Evolutionary conservation across 225 moss, liverwort and hornwort species (phyloP), one percentile per base, ranked within the genome.

Genomic region (Asterella californica): DNA sequence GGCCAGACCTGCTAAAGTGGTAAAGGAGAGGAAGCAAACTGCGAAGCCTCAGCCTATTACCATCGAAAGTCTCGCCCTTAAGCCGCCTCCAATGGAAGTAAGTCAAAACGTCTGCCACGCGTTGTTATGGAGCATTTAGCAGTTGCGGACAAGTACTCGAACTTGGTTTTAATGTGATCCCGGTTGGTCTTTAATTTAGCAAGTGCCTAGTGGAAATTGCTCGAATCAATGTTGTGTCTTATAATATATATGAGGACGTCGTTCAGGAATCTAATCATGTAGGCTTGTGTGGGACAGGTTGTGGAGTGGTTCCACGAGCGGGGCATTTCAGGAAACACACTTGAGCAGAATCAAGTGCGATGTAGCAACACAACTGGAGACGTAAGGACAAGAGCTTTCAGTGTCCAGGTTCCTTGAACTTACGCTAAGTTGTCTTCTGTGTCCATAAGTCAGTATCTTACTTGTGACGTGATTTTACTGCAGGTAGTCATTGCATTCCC

Each of bases 401-500:
- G 10, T n/a, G 15, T 76, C 59, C 30, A 37, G 9, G n/a, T 34
- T 6, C 21, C 46, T 21, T 76, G 59, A 17, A 24, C 18, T 5
- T 5, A 64, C 17, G 33, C 14, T 32, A 42, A 50, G 15, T 4
- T 73, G 54, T 33, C 48, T 11, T n/a, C 2, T 54, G 5, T 74
- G 30, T 15, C 27, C 21, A 17, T 53, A 32, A 74, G n/a, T 74
- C 32, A 17, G 11, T 19, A 21, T 57, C 74, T 76, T 8, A 75
- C 33, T 5, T 49, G 21, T 25, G 10, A 36, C 52, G 17, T 37
- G 10, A 17, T 33, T 57, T 0, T 59, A 14, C 34, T 63, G 62
- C 87, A 88, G 84, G 30, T 79, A 37, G 90, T 84, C 69, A 89
- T 95, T 79, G 99, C 93, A 4, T 99, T 99, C 76, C 89, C 92